phyloP scores from a whole-genome alignment of 768 basidiomycete species.

The Plicaturopsis crispa region DNA sequence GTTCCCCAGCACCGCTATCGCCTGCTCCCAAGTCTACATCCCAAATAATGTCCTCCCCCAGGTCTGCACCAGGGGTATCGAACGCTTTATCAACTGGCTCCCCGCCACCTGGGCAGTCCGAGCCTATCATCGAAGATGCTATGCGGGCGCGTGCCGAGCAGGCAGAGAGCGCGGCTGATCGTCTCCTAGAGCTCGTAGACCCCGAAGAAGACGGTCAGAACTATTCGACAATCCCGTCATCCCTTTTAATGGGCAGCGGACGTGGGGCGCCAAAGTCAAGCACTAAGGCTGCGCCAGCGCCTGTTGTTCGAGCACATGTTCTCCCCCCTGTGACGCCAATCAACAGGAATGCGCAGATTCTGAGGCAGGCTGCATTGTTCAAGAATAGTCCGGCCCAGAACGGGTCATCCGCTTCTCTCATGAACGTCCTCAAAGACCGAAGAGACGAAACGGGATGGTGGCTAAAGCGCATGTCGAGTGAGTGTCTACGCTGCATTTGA shows the following conservation, averaged over 20 bases:
- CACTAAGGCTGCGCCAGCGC: constrained; percentile 27
- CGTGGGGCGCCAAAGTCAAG: constrained; percentile 32
- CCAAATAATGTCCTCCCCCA: constrained; percentile 33
- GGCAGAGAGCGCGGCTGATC: constrained; percentile 88
- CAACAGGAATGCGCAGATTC: constrained; percentile 46
- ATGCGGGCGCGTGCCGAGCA: constrained; percentile 84
- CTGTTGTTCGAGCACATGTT: constrained; percentile 21
- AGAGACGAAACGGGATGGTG: constrained; percentile 79
- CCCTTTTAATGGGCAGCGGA: constrained; percentile 38
- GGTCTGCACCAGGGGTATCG: constrained; percentile 35
- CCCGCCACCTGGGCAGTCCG: constrained; percentile 28
- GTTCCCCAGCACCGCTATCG: constrained; percentile 36
- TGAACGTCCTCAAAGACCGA: constrained; percentile 55
- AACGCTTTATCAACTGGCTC: constrained; percentile 59
- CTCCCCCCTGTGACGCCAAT: constrained; percentile 58
- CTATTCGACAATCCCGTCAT: constrained; percentile 46
- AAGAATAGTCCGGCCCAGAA: constrained; percentile 70
- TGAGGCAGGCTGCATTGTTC: constrained; percentile 74
- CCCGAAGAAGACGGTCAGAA: constrained; percentile 55
- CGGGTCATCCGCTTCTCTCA: constrained; percentile 44
- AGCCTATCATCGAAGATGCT: constrained; percentile 73
- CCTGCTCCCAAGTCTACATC: constrained; percentile 44
- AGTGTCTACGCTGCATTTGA: constrained; percentile 18
- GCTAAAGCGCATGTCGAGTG: constrained; percentile 68
- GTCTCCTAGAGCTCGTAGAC: constrained; percentile 80